Evolutionary conservation across 176 grass and related monocot genomes (phyloP).

Genomic region (Carex scoparia): DNA sequence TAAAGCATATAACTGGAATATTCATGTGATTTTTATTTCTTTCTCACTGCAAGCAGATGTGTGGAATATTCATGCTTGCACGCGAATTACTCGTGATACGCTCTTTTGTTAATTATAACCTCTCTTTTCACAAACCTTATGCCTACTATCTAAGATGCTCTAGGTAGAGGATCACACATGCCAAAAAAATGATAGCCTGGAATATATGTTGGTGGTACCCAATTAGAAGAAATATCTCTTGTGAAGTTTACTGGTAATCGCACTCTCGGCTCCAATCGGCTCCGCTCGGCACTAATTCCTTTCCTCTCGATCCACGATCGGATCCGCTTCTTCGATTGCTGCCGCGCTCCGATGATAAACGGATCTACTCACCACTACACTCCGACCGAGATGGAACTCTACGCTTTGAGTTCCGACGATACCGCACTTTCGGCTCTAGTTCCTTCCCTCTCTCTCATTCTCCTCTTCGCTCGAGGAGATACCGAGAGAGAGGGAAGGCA

Average conservation of each 20-base stretch:
- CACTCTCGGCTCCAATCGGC: no score
- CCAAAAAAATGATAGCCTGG: neutral
- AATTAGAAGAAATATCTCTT: neutral
- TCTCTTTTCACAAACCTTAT: neutral
- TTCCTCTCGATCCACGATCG: no score
- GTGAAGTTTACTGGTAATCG: neutral
- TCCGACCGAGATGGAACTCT: no score
- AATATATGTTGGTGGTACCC: neutral
- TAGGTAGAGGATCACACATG: neutral
- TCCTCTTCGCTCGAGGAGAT: no score
- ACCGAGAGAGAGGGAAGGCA: no score
- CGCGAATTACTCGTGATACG: neutral
- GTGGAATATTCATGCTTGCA: neutral
- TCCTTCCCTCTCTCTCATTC: no score
- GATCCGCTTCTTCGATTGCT: no score
- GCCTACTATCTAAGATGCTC: constrained; percentile 1
- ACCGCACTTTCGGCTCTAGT: no score
- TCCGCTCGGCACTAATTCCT: no score
- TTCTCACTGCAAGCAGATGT: neutral
- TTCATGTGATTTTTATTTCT: neutral
- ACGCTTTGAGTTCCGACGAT: no score
- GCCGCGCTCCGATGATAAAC: no score
- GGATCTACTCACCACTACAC: no score
- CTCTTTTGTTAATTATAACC: constrained; percentile 11
- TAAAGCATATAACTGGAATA: neutral